Percentiles rank a stretch among this genome's conserved stretches.
These are phyloP conservation scores for Kwoniella dendrophila DNA, from an alignment of 768 basidiomycete genomes.

Conservation along the genomic window DNA sequence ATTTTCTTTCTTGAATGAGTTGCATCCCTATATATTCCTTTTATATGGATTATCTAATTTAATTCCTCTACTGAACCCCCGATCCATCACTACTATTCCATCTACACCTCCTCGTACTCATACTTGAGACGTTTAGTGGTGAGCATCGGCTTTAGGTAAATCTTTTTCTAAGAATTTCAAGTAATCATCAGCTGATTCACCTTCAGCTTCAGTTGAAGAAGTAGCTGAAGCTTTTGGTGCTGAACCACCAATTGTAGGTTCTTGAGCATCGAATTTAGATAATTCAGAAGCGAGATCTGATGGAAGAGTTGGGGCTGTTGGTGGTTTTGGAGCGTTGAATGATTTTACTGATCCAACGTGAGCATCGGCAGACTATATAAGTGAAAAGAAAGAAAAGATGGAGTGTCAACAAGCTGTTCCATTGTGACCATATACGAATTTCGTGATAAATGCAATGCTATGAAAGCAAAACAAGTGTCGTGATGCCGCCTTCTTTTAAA, in stretches of 20 bases:
- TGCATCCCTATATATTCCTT: too few relatives aligned
- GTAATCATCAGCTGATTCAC: slow-evolving; percentile 72
- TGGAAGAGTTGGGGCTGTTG: slow-evolving; percentile 74
- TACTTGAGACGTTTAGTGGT: slow-evolving; percentile 57
- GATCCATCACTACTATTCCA: too few relatives aligned
- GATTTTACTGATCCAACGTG: slow-evolving; percentile 83
- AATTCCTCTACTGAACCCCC: too few relatives aligned
- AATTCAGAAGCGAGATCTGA: slow-evolving; percentile 84
- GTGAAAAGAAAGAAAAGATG: neutral
- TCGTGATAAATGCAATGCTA: too few relatives aligned
- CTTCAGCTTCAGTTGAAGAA: slow-evolving; percentile 54
- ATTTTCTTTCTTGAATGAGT: too few relatives aligned
- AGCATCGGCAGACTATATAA: slow-evolving; percentile 77
- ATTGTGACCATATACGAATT: too few relatives aligned
- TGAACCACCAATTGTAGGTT: slow-evolving; percentile 63
- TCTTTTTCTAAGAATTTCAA: slow-evolving; percentile 80
- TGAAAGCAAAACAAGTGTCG: too few relatives aligned
- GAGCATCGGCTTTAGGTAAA: slow-evolving; percentile 67
- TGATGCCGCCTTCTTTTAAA: too few relatives aligned
- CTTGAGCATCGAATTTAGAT: slow-evolving; percentile 74
- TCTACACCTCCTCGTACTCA: slow-evolving; percentile 2
- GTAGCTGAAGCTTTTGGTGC: slow-evolving; percentile 52
- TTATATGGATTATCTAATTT: too few relatives aligned
- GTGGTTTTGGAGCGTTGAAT: slow-evolving; percentile 73
- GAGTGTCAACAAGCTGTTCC: neutral